A percentile compares a stretch with the other conserved stretches of the same genome.
These are phyloP conservation scores for Geosiphon pyriformis DNA, from an alignment of 192 early-diverging fungal genomes.

Conservation along the genomic window DNA sequence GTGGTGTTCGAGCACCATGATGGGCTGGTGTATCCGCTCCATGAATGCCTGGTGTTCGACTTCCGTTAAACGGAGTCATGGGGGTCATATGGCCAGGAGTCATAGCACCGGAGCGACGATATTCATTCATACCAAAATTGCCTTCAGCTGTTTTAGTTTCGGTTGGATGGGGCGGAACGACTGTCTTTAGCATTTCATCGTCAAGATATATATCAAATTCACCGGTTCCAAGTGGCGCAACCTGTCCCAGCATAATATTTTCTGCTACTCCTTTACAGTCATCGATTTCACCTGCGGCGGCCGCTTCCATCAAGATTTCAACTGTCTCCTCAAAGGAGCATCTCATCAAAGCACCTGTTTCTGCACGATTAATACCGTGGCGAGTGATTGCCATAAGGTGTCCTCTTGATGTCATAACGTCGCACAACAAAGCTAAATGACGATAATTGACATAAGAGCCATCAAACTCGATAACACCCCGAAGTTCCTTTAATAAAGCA, in stretches of 20 bases:
- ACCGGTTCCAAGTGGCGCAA: constrained; percentile 94
- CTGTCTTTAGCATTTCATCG: constrained; percentile 81
- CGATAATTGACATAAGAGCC: constrained; percentile 99
- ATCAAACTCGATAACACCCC: constrained; percentile 90
- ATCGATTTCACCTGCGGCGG: constrained; percentile 85
- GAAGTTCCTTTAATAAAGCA: constrained; percentile 83
- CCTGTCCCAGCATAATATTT: constrained; percentile 95
- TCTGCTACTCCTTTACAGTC: constrained; percentile 96
- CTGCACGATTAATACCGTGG: constrained; percentile 96
- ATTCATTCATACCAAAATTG: constrained; percentile 42
- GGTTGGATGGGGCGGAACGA: constrained; percentile 48
- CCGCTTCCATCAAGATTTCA: constrained; percentile 95
- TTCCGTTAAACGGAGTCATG: constrained; percentile 74
- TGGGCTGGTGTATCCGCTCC: constrained; percentile 6
- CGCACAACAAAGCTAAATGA: constrained; percentile 90
- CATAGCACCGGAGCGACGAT: constrained; percentile 49
- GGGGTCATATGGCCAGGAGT: constrained; percentile 60
- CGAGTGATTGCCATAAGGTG: constrained; percentile 94
- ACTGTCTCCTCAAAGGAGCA: constrained; percentile 99
- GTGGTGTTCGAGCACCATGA: constrained; percentile 4
- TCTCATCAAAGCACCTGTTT: constrained; percentile 89
- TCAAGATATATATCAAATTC: constrained; percentile 91
- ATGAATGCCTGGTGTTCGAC: constrained; percentile 17
- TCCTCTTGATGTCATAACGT: constrained; percentile 94
- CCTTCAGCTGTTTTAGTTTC: constrained; percentile 48